Conservation (phyloP, 139 green algal species). For the Trebouxia sp. region DNA sequence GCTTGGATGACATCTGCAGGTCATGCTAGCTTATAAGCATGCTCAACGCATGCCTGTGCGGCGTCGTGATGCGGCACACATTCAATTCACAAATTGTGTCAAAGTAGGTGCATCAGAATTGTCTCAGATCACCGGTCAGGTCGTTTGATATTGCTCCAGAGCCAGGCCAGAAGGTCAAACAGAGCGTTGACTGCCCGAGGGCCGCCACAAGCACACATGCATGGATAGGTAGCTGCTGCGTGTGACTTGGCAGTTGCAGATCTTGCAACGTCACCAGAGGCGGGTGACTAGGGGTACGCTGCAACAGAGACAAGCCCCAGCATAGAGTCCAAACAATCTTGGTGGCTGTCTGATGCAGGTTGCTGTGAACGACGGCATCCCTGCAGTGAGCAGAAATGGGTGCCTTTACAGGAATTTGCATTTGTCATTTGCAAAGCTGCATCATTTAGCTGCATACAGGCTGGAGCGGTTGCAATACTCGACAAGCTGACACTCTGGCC, state of each 20-base stretch:
- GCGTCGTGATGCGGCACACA: too few species aligned
- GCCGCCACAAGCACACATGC: background rate
- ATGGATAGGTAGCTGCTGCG: background rate
- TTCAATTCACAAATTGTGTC: too few species aligned
- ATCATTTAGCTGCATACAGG: too few species aligned
- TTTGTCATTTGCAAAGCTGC: too few species aligned
- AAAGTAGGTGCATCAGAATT: too few species aligned
- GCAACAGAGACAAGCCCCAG: background rate
- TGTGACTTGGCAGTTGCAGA: background rate
- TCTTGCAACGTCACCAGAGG: background rate
- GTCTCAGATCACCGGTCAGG: background rate
- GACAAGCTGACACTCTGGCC: too few species aligned
- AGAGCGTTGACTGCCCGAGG: background rate
- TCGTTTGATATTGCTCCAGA: background rate
- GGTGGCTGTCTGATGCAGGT: background rate
- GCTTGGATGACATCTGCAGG: too few species aligned
- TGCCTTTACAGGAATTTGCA: too few species aligned
- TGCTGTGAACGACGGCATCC: background rate
- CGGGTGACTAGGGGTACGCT: slow-evolving; percentile 2
- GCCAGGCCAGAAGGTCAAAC: background rate
- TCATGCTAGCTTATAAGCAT: too few species aligned
- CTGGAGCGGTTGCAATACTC: too few species aligned
- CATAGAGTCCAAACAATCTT: background rate
- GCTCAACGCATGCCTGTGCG: too few species aligned
- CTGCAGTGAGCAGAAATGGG: too few species aligned